Conservation (phyloP, 2,329 filamentous ascomycete genomes). For the Xylaria sp. region DNA sequence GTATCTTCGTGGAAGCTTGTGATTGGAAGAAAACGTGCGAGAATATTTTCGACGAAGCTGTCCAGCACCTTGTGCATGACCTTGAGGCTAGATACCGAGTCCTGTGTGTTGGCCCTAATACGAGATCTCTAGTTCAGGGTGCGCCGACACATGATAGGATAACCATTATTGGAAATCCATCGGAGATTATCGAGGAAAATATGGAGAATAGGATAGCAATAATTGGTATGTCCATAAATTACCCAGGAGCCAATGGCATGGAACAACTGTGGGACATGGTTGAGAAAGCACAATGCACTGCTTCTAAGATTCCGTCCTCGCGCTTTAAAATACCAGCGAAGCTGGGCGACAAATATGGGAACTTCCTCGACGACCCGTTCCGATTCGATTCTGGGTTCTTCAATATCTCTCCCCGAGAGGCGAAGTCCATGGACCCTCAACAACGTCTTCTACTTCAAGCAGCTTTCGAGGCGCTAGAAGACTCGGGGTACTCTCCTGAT, state of each 20-base stretch:
- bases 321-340: constrained; percentile 18
- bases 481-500: constrained; percentile 36
- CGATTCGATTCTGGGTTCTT: constrained; percentile 30
- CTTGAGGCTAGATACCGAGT: not conserved
- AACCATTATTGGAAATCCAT: not conserved
- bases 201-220: constrained; percentile 24
- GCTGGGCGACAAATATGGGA: constrained; percentile 9
- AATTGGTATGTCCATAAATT: constrained; percentile 24
- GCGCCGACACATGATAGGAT: not conserved
- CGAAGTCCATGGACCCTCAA: constrained; percentile 33
- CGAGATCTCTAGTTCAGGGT: constrained; percentile 13
- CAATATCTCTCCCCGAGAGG: constrained; percentile 30
- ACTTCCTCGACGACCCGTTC: constrained; percentile 27
- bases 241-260: constrained; percentile 12
- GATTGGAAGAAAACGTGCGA: constrained; percentile 22
- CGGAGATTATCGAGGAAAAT: not conserved
- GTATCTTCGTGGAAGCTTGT: constrained; percentile 21
- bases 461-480: constrained; percentile 30
- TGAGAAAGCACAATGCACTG: constrained; percentile 16
- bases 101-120: constrained; percentile 6
- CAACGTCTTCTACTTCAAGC: constrained; percentile 31
- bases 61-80: not conserved
- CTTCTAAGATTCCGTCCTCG: constrained; percentile 23
- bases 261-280: constrained; percentile 24
- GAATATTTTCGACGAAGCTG: constrained; percentile 2